Base-by-base conservation (phyloP, 2,329 filamentous ascomycete species). In the Epichloe festucae region DNA sequence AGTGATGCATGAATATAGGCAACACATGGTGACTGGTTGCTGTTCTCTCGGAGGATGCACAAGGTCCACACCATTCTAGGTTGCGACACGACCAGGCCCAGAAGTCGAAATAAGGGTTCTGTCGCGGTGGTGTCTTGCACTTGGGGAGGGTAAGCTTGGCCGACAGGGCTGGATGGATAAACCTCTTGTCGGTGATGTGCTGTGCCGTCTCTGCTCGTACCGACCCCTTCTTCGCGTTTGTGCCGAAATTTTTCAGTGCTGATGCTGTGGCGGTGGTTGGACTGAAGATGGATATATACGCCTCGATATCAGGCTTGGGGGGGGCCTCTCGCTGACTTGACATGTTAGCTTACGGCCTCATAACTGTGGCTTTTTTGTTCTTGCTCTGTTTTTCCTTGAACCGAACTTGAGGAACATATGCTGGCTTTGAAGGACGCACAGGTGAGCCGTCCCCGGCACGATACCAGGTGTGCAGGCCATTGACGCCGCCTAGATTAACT, bases 1-100 rank as follows among this genome's bases (percentile, higher is more conserved):
- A 89, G 65, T 89, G 85, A 67, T 89, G 85, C 74, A 88, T 89
- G 51, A 88, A 73, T 17, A 89, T 71, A 2, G 85, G 85, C 8
- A 89, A 73, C 6, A 87, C 72, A 58, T 85, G 83, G 66, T 89
- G 85, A 48, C 76, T 77, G 53, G 72, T 75, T 49, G 71, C 73
- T 4, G 77, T 73, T 27, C 72, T 67, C 15, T 70, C 72, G 3
- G 81, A 77, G 38, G 67, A 67, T 14, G 70, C 65, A 61, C 75
- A 67, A 3, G 84, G 80, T 1, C 83, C 81, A 48, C 74, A 75
- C 81, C 82, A 85, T 65, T 84, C 77, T 7, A 89, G 71, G 54
- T 74, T 74, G 31, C 76, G 74, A 58, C 78, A 81, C 1, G 78
- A 75, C 77, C 83, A 86, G 27, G 72, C 69, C 76, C 84, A 86